phyloP scores from a whole-genome alignment of 768 basidiomycete species.

The Brasilioporus rufonigricans region DNA sequence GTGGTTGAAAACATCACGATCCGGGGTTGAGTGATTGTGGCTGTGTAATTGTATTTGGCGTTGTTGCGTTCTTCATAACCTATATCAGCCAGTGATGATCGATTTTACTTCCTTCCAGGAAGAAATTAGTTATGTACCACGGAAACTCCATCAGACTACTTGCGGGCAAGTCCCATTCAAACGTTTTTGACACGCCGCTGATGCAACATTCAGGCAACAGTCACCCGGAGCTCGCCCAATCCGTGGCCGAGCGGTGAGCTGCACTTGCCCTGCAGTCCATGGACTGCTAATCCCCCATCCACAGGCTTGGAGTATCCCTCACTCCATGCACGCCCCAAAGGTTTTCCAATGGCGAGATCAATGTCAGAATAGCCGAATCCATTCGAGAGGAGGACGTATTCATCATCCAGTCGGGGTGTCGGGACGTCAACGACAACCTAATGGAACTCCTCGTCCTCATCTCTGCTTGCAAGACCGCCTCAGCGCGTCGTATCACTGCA shows the following conservation, averaged over 20 bases:
- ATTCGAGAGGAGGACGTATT: conserved; percentile 98
- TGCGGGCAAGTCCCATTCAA: conserved; percentile 49
- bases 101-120: conserved; percentile 15
- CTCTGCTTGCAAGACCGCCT: conserved; percentile 96
- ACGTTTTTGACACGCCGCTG: conserved; percentile 7
- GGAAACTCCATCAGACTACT: conserved; percentile 78
- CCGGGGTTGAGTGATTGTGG: conserved; percentile 43
- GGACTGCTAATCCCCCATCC: conserved; percentile 48
- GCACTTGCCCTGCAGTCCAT: conserved; percentile 44
- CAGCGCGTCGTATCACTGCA: conserved; percentile 92
- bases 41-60: conserved; percentile 41
- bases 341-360: conserved; percentile 94
- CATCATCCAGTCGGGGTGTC: conserved; percentile 90
- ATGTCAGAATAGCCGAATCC: conserved; percentile 92
- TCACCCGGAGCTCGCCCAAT: conserved; percentile 95
- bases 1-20: conserved; percentile 96
- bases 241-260: conserved; percentile 96
- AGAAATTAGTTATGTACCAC: conserved; percentile 68
- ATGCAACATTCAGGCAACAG: conserved; percentile 73
- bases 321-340: conserved; percentile 83
- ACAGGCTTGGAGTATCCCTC: conserved; percentile 86
- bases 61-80: conserved; percentile 12
- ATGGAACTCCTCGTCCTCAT: conserved; percentile 99
- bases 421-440: conserved; percentile 91
- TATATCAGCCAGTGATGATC: conserved; percentile 6